Evolutionary conservation across 1,139 yeast species (phyloP).

Genomic region (Dujonia santamariae): DNA sequence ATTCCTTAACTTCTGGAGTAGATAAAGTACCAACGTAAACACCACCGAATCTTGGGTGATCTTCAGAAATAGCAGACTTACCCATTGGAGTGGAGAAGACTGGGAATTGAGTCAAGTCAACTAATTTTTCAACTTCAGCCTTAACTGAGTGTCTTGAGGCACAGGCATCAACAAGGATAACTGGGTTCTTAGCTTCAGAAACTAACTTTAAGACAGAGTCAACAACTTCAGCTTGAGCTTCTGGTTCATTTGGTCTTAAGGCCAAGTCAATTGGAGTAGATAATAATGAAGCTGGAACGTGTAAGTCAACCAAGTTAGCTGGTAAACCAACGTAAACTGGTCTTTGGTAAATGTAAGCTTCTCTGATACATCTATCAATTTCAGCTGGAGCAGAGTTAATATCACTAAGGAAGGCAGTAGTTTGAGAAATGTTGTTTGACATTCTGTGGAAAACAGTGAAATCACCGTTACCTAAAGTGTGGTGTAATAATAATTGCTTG

Average conservation of each 20-base stretch:
- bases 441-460: constrained; percentile 75
- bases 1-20: constrained; percentile 26
- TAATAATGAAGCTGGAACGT: constrained; percentile 27
- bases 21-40: constrained; percentile 33
- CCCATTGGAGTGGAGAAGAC: constrained; percentile 91
- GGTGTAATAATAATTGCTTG: constrained; percentile 50
- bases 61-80: constrained; percentile 74
- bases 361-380: constrained; percentile 34
- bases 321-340: constrained; percentile 41
- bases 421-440: constrained; percentile 35
- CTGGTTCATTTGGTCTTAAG: constrained; percentile 45
- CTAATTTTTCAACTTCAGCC: constrained; percentile 59
- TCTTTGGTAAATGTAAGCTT: constrained; percentile 35
- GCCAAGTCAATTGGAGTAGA: constrained; percentile 30
- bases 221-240: constrained; percentile 71
- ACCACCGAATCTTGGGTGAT: constrained; percentile 26
- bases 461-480: constrained; percentile 82
- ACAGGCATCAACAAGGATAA: constrained; percentile 84
- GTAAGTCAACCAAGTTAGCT: constrained; percentile 33
- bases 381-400: constrained; percentile 27
- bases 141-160: constrained; percentile 73
- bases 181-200: constrained; percentile 59
- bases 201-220: constrained; percentile 54
- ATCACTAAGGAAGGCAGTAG: constrained; percentile 31
- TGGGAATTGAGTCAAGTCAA: constrained; percentile 73